Conservation (phyloP, 2,329 filamentous ascomycete genomes). For the Verticillium dahliae region DNA sequence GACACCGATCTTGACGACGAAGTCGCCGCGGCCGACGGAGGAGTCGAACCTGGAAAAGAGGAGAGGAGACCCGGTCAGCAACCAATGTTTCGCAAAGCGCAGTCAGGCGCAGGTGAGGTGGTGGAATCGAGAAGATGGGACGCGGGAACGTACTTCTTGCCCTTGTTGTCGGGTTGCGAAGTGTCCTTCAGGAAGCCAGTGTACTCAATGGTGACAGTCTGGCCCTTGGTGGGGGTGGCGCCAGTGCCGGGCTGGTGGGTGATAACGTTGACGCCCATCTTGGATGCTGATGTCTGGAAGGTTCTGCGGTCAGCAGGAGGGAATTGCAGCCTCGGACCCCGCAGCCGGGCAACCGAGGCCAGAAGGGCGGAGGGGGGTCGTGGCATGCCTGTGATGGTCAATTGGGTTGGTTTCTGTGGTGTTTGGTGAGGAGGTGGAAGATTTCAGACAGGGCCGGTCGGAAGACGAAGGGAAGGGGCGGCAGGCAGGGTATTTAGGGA, state of each 20-base stretch:
- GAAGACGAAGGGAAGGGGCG: background rate
- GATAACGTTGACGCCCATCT: slow-evolving; percentile 70
- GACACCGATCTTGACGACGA: slow-evolving; percentile 71
- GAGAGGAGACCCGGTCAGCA: background rate
- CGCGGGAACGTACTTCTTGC: slow-evolving; percentile 54
- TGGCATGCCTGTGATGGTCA: background rate
- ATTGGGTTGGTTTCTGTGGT: background rate
- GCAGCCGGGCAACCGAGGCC: background rate
- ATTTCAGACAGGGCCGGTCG: background rate
- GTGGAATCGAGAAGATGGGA: too few relatives aligned
- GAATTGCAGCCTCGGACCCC: background rate
- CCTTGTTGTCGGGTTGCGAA: slow-evolving; percentile 55
- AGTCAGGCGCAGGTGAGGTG: background rate
- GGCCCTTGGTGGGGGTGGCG: slow-evolving; percentile 54
- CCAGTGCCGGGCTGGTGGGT: slow-evolving; percentile 55
- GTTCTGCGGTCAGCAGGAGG: background rate
- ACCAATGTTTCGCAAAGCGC: background rate
- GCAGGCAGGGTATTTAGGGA: background rate
- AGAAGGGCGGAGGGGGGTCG: background rate
- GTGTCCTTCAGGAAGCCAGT: slow-evolving; percentile 77
- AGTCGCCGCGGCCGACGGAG: slow-evolving; percentile 70
- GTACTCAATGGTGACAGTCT: slow-evolving; percentile 84
- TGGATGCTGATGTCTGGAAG: slow-evolving; percentile 17
- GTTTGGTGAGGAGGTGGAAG: background rate
- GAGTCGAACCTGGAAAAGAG: slow-evolving; percentile 71